A percentile compares a stretch with the other conserved stretches of the same genome.
phyloP scores from a whole-genome alignment of 805 yeast species.

The Blastobotrys terrestris region DNA sequence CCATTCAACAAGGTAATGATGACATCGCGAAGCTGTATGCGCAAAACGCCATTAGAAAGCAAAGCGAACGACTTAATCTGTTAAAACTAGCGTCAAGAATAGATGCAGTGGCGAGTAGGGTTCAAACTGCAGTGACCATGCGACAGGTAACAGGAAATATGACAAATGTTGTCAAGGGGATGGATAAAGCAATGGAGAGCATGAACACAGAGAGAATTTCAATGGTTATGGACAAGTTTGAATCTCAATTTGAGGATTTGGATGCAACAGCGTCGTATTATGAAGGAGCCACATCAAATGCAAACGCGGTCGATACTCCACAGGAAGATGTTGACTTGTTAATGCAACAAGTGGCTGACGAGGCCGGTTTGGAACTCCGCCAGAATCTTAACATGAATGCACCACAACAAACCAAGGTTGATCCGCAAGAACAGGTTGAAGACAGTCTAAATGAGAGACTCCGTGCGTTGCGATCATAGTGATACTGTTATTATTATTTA shows the following conservation, averaged over 20 bases:
- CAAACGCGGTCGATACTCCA: constrained; percentile 85
- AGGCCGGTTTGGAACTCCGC: constrained; percentile 89
- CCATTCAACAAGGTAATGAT: constrained; percentile 73
- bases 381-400: constrained; percentile 58
- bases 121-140: constrained; percentile 98
- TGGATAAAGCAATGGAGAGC: constrained; percentile 92
- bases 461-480: constrained; percentile 61
- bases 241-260: constrained; percentile 89
- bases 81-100: constrained; percentile 80
- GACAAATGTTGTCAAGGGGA: constrained; percentile 87
- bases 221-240: constrained; percentile 94
- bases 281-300: constrained; percentile 81
- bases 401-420: constrained; percentile 49
- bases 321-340: constrained; percentile 91
- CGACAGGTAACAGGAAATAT: constrained; percentile 88
- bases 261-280: constrained; percentile 92
- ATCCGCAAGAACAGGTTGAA: constrained; percentile 58
- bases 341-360: constrained; percentile 91
- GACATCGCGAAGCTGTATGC: constrained; percentile 95
- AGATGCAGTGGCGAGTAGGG: constrained; percentile 93
- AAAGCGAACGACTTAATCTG: constrained; percentile 77
- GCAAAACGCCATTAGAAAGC: constrained; percentile 89
- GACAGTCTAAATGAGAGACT: constrained; percentile 82
- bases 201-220: constrained; percentile 94
- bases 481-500: not conserved